Conservation (phyloP, 2,329 filamentous ascomycete species). For the Calonectria naviculata region DNA sequence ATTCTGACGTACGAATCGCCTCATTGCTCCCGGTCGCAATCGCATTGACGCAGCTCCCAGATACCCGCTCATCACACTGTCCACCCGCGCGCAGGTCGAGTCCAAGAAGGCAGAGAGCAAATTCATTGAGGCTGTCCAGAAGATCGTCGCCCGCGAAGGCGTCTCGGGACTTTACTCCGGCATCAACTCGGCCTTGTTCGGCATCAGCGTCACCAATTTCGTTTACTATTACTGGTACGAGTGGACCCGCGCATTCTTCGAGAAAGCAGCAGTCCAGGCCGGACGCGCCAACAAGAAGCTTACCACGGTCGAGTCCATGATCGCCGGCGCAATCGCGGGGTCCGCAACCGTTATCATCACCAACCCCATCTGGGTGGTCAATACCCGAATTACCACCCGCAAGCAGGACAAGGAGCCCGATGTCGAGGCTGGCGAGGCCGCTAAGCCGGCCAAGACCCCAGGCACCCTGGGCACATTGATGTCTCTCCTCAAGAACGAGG, state of each 20-base stretch:
- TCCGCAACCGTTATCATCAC: conserved; percentile 95
- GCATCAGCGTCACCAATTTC: conserved; percentile 98
- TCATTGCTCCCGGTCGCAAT: neutral
- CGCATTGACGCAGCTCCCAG: conserved; percentile 54
- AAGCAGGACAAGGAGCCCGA: conserved; percentile 66
- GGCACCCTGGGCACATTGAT: conserved; percentile 86
- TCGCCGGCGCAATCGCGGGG: conserved; percentile 92
- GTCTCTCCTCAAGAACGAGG: conserved; percentile 84
- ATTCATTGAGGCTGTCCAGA: conserved; percentile 83
- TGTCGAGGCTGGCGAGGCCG: conserved; percentile 51
- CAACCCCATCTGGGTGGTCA: conserved; percentile 99
- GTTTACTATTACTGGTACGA: conserved; percentile 99
- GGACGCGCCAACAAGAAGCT: conserved; percentile 83
- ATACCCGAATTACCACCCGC: conserved; percentile 96
- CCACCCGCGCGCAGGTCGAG: conserved; percentile 97
- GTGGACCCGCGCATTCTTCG: conserved; percentile 91
- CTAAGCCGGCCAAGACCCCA: conserved; percentile 62
- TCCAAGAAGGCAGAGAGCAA: conserved; percentile 90
- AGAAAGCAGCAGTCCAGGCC: conserved; percentile 77
- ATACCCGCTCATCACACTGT: conserved; percentile 97
- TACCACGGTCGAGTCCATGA: conserved; percentile 92
- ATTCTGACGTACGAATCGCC: conserved; percentile 79
- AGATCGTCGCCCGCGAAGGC: conserved; percentile 93
- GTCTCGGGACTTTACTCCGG: conserved; percentile 90
- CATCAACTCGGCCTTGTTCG: conserved; percentile 93